Conservation (phyloP, 345 rosid genomes). For the Brassica juncea region DNA sequence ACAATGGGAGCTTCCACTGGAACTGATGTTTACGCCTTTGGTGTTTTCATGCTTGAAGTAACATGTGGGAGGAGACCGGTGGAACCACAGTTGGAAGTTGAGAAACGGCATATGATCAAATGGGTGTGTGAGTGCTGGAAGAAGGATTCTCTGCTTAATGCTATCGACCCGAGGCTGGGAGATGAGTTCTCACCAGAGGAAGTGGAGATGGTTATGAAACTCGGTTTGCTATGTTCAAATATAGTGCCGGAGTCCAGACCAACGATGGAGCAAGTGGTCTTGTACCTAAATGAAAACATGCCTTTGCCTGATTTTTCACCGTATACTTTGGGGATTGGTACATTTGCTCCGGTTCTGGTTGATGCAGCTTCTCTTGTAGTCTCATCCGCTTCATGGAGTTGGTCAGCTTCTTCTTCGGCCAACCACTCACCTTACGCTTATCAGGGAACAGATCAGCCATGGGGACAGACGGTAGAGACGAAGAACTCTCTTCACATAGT, state of each 20-base stretch:
- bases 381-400: conserved; percentile 35
- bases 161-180: conserved; percentile 43
- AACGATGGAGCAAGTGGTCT: conserved; percentile 48
- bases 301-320: conserved; percentile 42
- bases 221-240: conserved; percentile 52
- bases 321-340: conserved; percentile 38
- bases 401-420: conserved; percentile 31
- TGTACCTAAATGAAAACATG: conserved; percentile 35
- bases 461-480: conserved; percentile 40
- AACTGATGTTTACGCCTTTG: conserved; percentile 55
- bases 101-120: conserved; percentile 42
- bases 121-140: conserved; percentile 48
- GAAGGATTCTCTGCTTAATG: conserved; percentile 44
- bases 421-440: conserved; percentile 26
- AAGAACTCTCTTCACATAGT: conserved; percentile 28
- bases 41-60: conserved; percentile 55
- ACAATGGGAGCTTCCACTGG: conserved; percentile 49
- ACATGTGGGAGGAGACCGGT: conserved; percentile 68
- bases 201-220: conserved; percentile 52
- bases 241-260: conserved; percentile 46
- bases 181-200: conserved; percentile 38
- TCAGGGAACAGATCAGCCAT: conserved; percentile 29
- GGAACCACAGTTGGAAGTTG: conserved; percentile 47
- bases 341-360: conserved; percentile 38
- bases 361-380: conserved; percentile 32